phyloP scores from a whole-genome alignment of 352 stramenopile genomes.

The Pythium phragmiticola region DNA sequence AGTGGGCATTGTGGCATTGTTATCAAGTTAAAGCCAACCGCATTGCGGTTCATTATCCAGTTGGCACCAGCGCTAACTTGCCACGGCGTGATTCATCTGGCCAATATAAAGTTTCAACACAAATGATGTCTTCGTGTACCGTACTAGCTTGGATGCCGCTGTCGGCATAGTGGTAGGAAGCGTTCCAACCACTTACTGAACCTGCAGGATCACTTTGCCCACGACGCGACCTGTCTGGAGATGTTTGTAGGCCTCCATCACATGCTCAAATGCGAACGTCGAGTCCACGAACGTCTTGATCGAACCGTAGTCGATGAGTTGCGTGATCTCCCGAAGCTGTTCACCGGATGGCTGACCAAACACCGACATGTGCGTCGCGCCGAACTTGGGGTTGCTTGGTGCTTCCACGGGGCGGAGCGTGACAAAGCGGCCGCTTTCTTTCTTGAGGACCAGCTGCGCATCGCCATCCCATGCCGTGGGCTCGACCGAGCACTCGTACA shows the following conservation, averaged over 20 bases:
- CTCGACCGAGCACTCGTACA: constrained; percentile 28
- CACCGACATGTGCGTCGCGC: constrained; percentile 28
- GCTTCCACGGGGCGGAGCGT: constrained; percentile 28
- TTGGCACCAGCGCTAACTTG: too few species aligned
- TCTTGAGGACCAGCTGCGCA: constrained; percentile 35
- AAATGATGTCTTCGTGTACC: too few species aligned
- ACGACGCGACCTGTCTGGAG: constrained; percentile 39
- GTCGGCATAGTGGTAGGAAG: too few species aligned
- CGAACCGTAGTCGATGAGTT: constrained; percentile 36
- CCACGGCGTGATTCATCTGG: too few species aligned
- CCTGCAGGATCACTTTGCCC: constrained; percentile 18
- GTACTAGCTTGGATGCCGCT: too few species aligned
- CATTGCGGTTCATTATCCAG: too few species aligned
- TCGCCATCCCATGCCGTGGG: constrained; percentile 33
- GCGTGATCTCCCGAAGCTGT: constrained; percentile 35
- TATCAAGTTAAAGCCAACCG: too few species aligned
- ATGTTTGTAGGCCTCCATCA: constrained; percentile 38
- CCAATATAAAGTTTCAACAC: too few species aligned
- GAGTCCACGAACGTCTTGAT: constrained; percentile 33
- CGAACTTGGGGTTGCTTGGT: constrained; percentile 51
- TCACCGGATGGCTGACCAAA: constrained; percentile 17
- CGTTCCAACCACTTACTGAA: constrained; percentile 1
- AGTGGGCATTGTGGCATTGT: too few species aligned
- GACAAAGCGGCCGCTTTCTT: constrained; percentile 38
- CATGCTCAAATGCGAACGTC: constrained; percentile 40